These are phyloP conservation scores for Hansenula sp. DNA, from an alignment of 1,139 yeast genomes.

Conservation along the genomic window DNA sequence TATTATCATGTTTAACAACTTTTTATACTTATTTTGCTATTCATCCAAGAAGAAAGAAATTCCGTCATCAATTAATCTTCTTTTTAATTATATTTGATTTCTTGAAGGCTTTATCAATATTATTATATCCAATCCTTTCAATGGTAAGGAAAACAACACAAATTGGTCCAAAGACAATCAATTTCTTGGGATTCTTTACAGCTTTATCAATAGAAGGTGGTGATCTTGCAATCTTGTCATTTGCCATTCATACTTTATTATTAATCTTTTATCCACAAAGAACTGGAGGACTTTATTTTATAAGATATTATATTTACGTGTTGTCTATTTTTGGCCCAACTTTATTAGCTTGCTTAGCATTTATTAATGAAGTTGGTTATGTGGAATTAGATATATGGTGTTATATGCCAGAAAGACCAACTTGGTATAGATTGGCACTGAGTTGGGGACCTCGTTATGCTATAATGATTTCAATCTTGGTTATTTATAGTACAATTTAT, in stretches of 20 bases:
- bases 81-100: constrained; percentile 69
- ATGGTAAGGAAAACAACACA: constrained; percentile 42
- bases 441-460: constrained; percentile 83
- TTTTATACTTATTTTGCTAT: constrained; percentile 55
- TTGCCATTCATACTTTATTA: constrained; percentile 80
- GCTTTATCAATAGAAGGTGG: constrained; percentile 84
- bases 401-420: constrained; percentile 68
- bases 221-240: constrained; percentile 76
- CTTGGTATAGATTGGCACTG: constrained; percentile 71
- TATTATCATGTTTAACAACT: constrained; percentile 49
- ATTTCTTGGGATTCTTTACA: constrained; percentile 81
- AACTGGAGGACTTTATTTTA: constrained; percentile 69
- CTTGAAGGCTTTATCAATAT: constrained; percentile 64
- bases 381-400: constrained; percentile 73
- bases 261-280: constrained; percentile 65
- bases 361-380: constrained; percentile 53
- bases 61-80: constrained; percentile 70
- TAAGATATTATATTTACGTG: constrained; percentile 56
- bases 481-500: constrained; percentile 70
- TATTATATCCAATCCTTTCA: constrained; percentile 57
- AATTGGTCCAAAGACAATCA: constrained; percentile 53
- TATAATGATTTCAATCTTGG: constrained; percentile 58
- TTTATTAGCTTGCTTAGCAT: constrained; percentile 71
- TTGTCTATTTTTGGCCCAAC: constrained; percentile 60
- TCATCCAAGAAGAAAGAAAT: constrained; percentile 57